A percentile compares a stretch with the other conserved stretches of the same genome.
phyloP scores from a whole-genome alignment of 163 green algal species.

The Botryococcus braunii region DNA sequence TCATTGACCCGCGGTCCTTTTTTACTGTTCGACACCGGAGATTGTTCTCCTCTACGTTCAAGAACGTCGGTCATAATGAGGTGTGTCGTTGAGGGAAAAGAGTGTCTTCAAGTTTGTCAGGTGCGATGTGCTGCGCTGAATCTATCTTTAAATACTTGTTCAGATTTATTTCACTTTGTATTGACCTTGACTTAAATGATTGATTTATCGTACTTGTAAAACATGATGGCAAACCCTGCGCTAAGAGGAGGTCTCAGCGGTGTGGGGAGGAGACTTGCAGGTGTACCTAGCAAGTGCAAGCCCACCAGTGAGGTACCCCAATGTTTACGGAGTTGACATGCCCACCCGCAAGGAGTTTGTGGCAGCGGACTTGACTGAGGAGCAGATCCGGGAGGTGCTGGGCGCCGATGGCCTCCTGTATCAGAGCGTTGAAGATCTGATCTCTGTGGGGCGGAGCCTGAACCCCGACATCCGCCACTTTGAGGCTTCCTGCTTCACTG shows the following conservation, averaged over 20 bases:
- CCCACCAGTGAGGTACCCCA: slow-evolving; percentile 84
- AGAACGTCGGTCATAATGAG: too few species aligned
- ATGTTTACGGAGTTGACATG: slow-evolving; percentile 98
- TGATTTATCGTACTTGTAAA: not conserved
- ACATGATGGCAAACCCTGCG: not conserved
- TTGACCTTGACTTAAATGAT: too few species aligned
- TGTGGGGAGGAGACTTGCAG: too few species aligned
- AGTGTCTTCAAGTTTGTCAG: too few species aligned
- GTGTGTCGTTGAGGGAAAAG: too few species aligned
- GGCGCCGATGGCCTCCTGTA: slow-evolving; percentile 92
- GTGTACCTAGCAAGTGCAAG: slow-evolving; percentile 87
- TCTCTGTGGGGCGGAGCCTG: slow-evolving; percentile 55
- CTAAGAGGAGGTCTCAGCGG: not conserved
- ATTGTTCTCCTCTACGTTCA: too few species aligned
- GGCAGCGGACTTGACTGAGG: slow-evolving; percentile 70
- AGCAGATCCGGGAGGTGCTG: slow-evolving; percentile 58
- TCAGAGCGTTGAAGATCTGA: slow-evolving; percentile 74
- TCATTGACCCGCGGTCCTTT: too few species aligned
- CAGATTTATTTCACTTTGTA: too few species aligned
- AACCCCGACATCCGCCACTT: slow-evolving; percentile 81
- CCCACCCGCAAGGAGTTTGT: slow-evolving; percentile 89
- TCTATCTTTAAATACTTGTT: too few species aligned
- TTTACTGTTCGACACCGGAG: too few species aligned
- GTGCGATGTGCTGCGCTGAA: too few species aligned
- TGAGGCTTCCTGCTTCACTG: slow-evolving; percentile 90